Percentiles rank a stretch among this genome's conserved stretches.
These are phyloP conservation scores for Ogataea dorogensis DNA, from an alignment of 805 yeast species.

Conservation along the genomic window DNA sequence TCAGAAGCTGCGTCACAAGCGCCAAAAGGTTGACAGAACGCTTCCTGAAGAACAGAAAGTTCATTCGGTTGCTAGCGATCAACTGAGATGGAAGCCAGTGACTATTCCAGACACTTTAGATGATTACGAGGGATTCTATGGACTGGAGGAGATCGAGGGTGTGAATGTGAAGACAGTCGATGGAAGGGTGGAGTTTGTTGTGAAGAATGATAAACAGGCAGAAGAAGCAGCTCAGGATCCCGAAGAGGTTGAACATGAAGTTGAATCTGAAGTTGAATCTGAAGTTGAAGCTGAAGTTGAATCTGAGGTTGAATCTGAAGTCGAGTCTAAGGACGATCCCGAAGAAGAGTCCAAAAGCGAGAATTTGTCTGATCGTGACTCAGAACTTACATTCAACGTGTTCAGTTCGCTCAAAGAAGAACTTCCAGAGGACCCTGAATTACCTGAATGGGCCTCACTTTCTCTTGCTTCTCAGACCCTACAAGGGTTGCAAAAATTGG, in stretches of 20 bases:
- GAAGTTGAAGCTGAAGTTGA: constrained; percentile 10
- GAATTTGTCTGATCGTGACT: constrained; percentile 8
- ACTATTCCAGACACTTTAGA: constrained; percentile 79
- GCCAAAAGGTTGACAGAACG: constrained; percentile 1
- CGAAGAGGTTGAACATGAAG: constrained; percentile 23
- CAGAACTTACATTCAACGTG: constrained; percentile 16
- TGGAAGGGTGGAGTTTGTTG: constrained; percentile 64
- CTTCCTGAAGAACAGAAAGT: neutral
- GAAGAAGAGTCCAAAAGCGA: constrained; percentile 11
- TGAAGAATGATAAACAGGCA: constrained; percentile 34
- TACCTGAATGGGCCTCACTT: constrained; percentile 59
- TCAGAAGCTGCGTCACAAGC: constrained; percentile 8
- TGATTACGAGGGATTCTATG: constrained; percentile 88
- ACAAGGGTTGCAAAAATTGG: constrained; percentile 57
- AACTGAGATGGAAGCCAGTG: constrained; percentile 75
- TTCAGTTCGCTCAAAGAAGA: constrained; percentile 16
- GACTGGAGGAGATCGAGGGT: constrained; percentile 91
- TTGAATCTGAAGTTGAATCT: constrained; percentile 1
- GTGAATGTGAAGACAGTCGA: constrained; percentile 75
- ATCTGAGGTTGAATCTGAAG: constrained; percentile 4
- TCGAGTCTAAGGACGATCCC: constrained; percentile 12
- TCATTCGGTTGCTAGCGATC: constrained; percentile 45
- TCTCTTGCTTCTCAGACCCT: constrained; percentile 55
- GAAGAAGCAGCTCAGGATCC: constrained; percentile 21
- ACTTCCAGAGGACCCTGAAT: constrained; percentile 37